Evolutionary conservation across 441 rosid species (phyloP).

Genomic region (Capsella rubella): DNA sequence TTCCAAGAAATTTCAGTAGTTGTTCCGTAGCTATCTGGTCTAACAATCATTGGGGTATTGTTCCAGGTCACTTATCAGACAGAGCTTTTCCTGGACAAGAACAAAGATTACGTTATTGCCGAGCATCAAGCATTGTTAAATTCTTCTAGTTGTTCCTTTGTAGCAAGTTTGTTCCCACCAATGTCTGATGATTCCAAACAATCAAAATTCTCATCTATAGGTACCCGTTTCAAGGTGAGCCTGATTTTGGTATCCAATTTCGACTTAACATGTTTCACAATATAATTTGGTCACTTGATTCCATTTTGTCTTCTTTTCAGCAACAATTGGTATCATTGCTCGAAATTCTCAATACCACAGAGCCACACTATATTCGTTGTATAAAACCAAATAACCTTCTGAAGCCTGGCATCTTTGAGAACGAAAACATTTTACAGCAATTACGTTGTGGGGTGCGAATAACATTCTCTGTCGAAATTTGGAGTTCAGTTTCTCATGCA

Average conservation of each 20-base stretch:
- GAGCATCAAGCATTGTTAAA: constrained; percentile 94
- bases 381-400: constrained; percentile 99
- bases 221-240: constrained; percentile 95
- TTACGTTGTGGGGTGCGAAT: constrained; percentile 96
- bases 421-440: constrained; percentile 85
- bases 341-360: constrained; percentile 92
- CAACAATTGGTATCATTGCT: constrained; percentile 94
- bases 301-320: constrained; percentile 56
- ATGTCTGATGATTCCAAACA: constrained; percentile 83
- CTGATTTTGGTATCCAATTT: constrained; percentile 36
- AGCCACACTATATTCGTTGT: constrained; percentile 99
- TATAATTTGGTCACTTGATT: constrained; percentile 28
- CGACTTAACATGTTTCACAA: constrained; percentile 17
- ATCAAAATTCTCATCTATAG: constrained; percentile 97
- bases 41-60: constrained; percentile 38
- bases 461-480: constrained; percentile 11
- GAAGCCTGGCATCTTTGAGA: constrained; percentile 97
- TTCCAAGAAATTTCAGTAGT: constrained; percentile 24
- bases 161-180: constrained; percentile 81
- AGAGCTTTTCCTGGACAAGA: constrained; percentile 95
- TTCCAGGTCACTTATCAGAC: constrained; percentile 98
- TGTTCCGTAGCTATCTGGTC: constrained; percentile 22
- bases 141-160: constrained; percentile 93
- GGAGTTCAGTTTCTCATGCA: constrained; percentile 7
- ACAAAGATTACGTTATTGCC: constrained; percentile 98